Evolutionary conservation across 2,329 filamentous ascomycete species (phyloP).

Genomic region (Zymoseptoria ardabiliae): DNA sequence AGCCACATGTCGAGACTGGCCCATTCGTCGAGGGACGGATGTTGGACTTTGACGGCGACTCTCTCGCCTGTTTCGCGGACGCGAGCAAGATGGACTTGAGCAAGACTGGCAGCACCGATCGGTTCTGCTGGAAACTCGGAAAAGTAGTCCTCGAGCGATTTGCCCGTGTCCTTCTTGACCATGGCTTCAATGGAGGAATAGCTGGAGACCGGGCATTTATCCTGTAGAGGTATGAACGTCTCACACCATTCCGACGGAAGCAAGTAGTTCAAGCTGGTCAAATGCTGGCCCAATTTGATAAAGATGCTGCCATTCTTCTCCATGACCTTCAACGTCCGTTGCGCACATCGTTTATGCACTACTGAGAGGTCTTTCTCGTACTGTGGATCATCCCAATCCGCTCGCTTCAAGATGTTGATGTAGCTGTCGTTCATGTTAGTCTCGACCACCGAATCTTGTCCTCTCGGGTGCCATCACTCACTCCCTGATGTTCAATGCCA

Average conservation of each 20-base stretch:
- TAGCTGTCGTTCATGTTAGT: constrained; percentile 53
- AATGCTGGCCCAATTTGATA: constrained; percentile 92
- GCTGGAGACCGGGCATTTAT: constrained; percentile 88
- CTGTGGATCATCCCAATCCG: constrained; percentile 53
- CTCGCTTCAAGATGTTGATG: constrained; percentile 69
- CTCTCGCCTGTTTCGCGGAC: constrained; percentile 73
- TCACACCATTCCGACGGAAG: constrained; percentile 87
- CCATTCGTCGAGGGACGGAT: constrained; percentile 84
- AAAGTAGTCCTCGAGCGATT: constrained; percentile 73
- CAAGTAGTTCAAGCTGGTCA: constrained; percentile 94
- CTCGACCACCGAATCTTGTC: not conserved
- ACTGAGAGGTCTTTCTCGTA: constrained; percentile 63
- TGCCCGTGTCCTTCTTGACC: constrained; percentile 77
- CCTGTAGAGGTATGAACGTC: constrained; percentile 92
- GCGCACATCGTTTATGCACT: constrained; percentile 88
- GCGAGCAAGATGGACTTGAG: constrained; percentile 85
- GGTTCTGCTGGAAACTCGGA: constrained; percentile 72
- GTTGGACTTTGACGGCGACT: constrained; percentile 95
- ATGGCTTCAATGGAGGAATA: constrained; percentile 79
- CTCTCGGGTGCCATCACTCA: constrained; percentile 33
- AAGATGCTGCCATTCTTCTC: constrained; percentile 98
- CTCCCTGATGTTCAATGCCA: constrained; percentile 85
- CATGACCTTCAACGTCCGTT: constrained; percentile 74
- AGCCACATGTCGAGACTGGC: constrained; percentile 78
- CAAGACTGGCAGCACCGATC: constrained; percentile 86